Percentiles rank a stretch among this genome's conserved stretches.
Evolutionary conservation across 2,329 filamentous ascomycete species (phyloP).

Genomic region (Fonsecaea erecta): DNA sequence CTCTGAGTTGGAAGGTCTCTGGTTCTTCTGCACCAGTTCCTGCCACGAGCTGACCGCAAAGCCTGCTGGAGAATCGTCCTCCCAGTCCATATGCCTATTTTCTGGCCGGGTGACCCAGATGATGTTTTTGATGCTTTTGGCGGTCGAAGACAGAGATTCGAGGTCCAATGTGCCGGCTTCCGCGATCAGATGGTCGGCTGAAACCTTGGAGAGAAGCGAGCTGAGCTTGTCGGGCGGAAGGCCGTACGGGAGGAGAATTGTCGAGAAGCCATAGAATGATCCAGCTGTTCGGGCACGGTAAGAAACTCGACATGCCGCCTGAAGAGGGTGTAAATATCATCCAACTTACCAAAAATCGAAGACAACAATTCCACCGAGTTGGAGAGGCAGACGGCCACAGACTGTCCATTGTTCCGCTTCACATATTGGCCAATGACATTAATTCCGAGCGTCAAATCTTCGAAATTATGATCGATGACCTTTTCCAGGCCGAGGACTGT

Average conservation of each 20-base stretch:
- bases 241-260: constrained; percentile 84
- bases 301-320: neutral
- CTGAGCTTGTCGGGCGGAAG: constrained; percentile 69
- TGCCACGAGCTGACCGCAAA: constrained; percentile 91
- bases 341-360: constrained; percentile 69
- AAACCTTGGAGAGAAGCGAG: constrained; percentile 73
- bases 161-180: constrained; percentile 86
- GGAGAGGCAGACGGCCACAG: constrained; percentile 86
- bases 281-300: constrained; percentile 60
- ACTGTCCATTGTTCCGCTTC: constrained; percentile 68
- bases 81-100: constrained; percentile 90
- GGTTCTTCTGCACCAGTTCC: constrained; percentile 76
- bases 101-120: constrained; percentile 93
- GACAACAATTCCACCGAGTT: constrained; percentile 89
- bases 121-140: constrained; percentile 73
- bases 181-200: constrained; percentile 81
- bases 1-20: constrained; percentile 61
- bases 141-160: constrained; percentile 70
- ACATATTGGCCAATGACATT: constrained; percentile 81
- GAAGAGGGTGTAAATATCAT: neutral
- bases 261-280: constrained; percentile 83
- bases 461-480: constrained; percentile 71
- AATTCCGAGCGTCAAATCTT: constrained; percentile 81
- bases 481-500: constrained; percentile 79
- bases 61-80: constrained; percentile 77